Percentiles rank a stretch among this genome's conserved stretches.
Conservation (phyloP, 176 grass and related monocot species). For the Bothriochloa decipiens region DNA sequence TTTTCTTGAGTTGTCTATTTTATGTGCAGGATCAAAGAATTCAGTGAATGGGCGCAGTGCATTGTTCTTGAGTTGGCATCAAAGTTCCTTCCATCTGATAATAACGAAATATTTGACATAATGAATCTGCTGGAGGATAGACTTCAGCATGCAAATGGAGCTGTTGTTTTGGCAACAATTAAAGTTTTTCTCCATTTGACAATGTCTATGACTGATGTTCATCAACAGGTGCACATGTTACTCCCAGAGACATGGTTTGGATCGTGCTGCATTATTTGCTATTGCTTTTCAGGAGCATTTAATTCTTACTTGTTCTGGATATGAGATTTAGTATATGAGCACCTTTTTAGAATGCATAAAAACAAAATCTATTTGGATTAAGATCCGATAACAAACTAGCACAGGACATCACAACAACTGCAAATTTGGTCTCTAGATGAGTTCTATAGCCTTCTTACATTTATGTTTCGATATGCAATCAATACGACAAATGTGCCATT, state of each 20-base stretch:
- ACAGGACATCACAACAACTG: background rate
- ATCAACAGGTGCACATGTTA: conserved; percentile 84
- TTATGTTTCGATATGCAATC: conserved; percentile 11
- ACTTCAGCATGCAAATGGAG: conserved; percentile 99
- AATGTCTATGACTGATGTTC: conserved; percentile 99
- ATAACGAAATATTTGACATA: conserved; percentile 92
- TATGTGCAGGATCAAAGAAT: conserved; percentile 84
- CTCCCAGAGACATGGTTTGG: background rate
- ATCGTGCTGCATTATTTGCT: conserved; percentile 6
- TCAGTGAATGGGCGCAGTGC: conserved; percentile 99
- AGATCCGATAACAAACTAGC: background rate
- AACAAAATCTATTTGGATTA: background rate
- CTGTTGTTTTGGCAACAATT: conserved; percentile 98
- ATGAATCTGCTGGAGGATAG: conserved; percentile 99
- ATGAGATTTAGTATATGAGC: background rate
- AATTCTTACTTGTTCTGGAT: background rate
- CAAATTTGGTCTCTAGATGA: background rate
- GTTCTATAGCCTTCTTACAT: background rate
- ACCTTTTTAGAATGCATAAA: conserved; percentile 5
- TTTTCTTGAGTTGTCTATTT: conserved; percentile 7
- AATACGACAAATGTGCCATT: conserved; percentile 28
- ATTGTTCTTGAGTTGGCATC: conserved; percentile 80
- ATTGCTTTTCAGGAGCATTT: background rate
- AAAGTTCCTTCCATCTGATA: conserved; percentile 94
- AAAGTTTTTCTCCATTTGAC: conserved; percentile 99